Conservation (phyloP, 2,329 filamentous ascomycete genomes). For the Coniochaeta hoffmannii region DNA sequence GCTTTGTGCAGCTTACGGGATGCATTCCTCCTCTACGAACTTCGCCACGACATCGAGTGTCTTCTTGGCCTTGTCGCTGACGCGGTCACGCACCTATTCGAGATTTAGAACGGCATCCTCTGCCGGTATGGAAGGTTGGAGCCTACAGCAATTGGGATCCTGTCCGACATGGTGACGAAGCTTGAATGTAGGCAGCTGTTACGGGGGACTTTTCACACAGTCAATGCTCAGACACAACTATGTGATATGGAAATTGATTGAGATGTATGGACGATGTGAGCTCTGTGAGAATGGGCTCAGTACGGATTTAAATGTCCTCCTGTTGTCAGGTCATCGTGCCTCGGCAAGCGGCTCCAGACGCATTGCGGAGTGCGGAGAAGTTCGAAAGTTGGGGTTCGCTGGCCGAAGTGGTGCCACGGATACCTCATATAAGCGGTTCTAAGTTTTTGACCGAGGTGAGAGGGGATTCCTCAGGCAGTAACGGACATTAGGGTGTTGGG, state of each 20-base stretch:
- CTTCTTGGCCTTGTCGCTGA: conserved; percentile 79
- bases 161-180: conserved; percentile 30
- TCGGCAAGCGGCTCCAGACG: background rate
- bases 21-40: conserved; percentile 95
- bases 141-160: conserved; percentile 38
- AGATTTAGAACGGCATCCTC: background rate
- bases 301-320: background rate
- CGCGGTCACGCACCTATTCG: conserved; percentile 36
- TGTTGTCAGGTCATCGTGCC: background rate
- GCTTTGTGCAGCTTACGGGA: conserved; percentile 54
- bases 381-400: background rate
- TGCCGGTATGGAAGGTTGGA: conserved; percentile 3
- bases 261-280: background rate
- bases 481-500: too few relatives aligned
- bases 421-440: background rate
- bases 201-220: background rate
- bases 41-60: conserved; percentile 83
- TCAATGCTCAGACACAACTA: background rate
- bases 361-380: conserved; percentile 2
- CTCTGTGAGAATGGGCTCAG: background rate
- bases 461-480: too few relatives aligned
- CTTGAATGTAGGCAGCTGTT: background rate
- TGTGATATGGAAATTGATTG: background rate
- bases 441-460: background rate
- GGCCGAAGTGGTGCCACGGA: background rate